Percentiles rank a stretch among this genome's conserved stretches.
These are phyloP conservation scores for Cladophialophora immunda DNA, from an alignment of 2,329 filamentous ascomycete species.

Conservation along the genomic window DNA sequence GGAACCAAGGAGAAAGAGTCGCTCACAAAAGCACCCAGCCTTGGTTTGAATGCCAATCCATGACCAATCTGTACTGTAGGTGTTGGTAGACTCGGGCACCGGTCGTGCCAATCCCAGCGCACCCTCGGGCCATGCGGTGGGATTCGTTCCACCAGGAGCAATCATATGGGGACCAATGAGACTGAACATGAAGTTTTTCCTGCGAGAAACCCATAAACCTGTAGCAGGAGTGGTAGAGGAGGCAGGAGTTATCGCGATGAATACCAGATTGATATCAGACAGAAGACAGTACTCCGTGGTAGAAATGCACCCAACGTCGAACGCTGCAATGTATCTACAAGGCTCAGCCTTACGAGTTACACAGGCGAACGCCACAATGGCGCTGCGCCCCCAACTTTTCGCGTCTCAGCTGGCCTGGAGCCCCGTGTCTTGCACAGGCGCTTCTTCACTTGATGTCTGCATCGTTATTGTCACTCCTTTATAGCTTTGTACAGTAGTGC, in stretches of 20 bases:
- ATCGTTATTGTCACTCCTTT: neutral
- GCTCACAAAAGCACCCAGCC: neutral
- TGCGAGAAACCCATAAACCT: neutral
- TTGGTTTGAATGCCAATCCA: neutral
- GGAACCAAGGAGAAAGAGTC: neutral
- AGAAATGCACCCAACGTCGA: neutral
- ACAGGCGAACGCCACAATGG: neutral
- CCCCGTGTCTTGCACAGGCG: neutral
- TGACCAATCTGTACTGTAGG: neutral
- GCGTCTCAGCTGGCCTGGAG: neutral
- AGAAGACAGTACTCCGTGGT: neutral
- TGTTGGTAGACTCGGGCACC: neutral
- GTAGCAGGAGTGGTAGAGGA: neutral
- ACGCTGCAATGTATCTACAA: neutral
- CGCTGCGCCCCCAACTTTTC: constrained; percentile 7
- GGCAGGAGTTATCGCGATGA: neutral
- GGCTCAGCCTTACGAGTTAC: constrained; percentile 6
- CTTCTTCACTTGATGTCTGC: neutral
- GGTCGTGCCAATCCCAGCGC: neutral
- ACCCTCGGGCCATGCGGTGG: neutral
- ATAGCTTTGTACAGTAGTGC: neutral
- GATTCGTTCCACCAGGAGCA: neutral
- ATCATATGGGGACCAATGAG: neutral
- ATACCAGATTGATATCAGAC: neutral
- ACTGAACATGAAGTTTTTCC: neutral